These are phyloP conservation scores for Colletotrichum sp. DNA, from an alignment of 2,329 filamentous ascomycete genomes.

Conservation along the genomic window DNA sequence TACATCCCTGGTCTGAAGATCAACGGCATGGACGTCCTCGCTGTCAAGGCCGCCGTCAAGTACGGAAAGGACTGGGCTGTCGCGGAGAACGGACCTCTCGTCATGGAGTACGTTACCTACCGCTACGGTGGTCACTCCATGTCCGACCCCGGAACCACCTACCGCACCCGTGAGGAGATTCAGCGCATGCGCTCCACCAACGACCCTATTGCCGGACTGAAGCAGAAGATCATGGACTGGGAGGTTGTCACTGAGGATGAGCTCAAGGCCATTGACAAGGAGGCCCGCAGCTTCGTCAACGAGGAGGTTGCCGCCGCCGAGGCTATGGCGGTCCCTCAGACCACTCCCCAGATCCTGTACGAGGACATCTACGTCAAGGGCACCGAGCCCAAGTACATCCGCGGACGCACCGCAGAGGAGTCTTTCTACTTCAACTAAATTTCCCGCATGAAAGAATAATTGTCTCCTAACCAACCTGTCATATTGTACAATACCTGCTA, in stretches of 20 bases:
- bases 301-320: slow-evolving; percentile 90
- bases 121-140: slow-evolving; percentile 99
- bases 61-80: slow-evolving; percentile 90
- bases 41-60: slow-evolving; percentile 94
- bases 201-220: slow-evolving; percentile 96
- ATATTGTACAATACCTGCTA: slow-evolving; percentile 26
- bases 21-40: slow-evolving; percentile 99
- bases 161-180: slow-evolving; percentile 98
- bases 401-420: slow-evolving; percentile 89
- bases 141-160: slow-evolving; percentile 99
- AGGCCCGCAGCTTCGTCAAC: slow-evolving; percentile 84
- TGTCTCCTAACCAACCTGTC: slow-evolving; percentile 20
- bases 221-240: slow-evolving; percentile 99
- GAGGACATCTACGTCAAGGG: slow-evolving; percentile 96
- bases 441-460: slow-evolving; percentile 13
- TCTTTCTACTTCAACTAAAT: slow-evolving; percentile 82
- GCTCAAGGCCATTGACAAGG: slow-evolving; percentile 95
- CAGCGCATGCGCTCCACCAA: slow-evolving; percentile 99
- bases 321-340: slow-evolving; percentile 81
- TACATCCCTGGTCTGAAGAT: slow-evolving; percentile 99
- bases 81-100: slow-evolving; percentile 87
- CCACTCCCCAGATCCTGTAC: slow-evolving; percentile 82
- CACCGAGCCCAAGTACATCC: slow-evolving; percentile 85
- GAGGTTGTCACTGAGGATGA: slow-evolving; percentile 89
- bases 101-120: slow-evolving; percentile 99